phyloP scores from a whole-genome alignment of 805 yeast species.

The Spathaspora gorwiae region DNA sequence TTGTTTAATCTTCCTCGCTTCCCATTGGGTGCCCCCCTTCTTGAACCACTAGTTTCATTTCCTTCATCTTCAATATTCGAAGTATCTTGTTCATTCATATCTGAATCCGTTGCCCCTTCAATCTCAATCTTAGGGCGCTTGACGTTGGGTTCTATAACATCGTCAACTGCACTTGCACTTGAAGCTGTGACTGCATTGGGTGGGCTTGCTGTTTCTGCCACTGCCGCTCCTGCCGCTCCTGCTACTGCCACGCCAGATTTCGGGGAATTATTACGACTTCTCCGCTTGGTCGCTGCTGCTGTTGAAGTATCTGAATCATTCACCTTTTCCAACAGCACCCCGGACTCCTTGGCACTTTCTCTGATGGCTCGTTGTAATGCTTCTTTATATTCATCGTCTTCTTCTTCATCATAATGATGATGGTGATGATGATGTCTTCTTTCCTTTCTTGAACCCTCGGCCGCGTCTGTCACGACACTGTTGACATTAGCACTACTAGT shows the following conservation, averaged over 20 bases:
- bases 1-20: conserved; percentile 9
- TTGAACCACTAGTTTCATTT: conserved; percentile 2
- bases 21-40: conserved; percentile 6
- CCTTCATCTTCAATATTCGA: conserved; percentile 9
- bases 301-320: not conserved
- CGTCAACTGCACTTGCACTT: conserved; percentile 10
- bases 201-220: conserved; percentile 7
- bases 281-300: not conserved
- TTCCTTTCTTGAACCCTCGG: conserved; percentile 24
- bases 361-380: conserved; percentile 47
- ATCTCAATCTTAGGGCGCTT: conserved; percentile 7
- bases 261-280: not conserved
- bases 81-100: conserved; percentile 11
- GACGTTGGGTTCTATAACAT: conserved; percentile 6
- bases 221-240: not conserved
- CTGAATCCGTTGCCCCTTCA: conserved; percentile 7
- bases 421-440: conserved; percentile 26
- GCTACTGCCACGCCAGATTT: not conserved
- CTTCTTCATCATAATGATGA: conserved; percentile 26
- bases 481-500: conserved; percentile 8
- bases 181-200: not conserved
- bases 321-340: conserved; percentile 4
- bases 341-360: conserved; percentile 49
- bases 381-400: conserved; percentile 36
- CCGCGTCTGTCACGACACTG: conserved; percentile 2